Percentiles rank a stretch among this genome's conserved stretches.
phyloP scores from a whole-genome alignment of 1,139 yeast genomes.

The Saccharomycopsis crataegensis region DNA sequence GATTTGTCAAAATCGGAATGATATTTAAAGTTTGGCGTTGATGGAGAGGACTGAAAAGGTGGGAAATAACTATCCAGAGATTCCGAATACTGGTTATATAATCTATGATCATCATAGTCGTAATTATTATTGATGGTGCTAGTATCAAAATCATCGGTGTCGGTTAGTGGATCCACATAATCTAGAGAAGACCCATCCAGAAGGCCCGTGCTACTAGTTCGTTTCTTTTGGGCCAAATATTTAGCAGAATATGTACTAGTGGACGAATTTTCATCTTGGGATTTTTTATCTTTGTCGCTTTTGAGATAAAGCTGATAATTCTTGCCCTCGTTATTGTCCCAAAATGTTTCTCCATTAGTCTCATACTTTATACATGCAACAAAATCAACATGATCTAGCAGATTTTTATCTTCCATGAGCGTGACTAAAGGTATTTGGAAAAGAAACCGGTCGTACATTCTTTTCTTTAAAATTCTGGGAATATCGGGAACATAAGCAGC shows the following conservation, averaged over 20 bases:
- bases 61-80: conserved; percentile 12
- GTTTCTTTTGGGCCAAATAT: too few relatives aligned
- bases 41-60: conserved; percentile 4
- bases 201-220: too few relatives aligned
- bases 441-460: conserved; percentile 52
- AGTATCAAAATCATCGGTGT: not conserved
- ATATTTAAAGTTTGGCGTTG: not conserved
- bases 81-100: not conserved
- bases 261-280: not conserved
- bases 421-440: conserved; percentile 42
- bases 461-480: conserved; percentile 42
- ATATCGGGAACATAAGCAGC: conserved; percentile 56
- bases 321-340: conserved; percentile 65
- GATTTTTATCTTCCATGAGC: conserved; percentile 4
- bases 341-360: conserved; percentile 45
- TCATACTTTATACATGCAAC: conserved; percentile 54
- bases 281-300: not conserved
- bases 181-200: not conserved
- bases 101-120: conserved; percentile 2
- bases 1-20: not conserved
- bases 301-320: conserved; percentile 45
- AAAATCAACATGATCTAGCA: conserved; percentile 29
- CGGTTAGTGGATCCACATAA: not conserved
- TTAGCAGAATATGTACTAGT: too few relatives aligned
- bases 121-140: not conserved